Conservation (phyloP, 257 asterid genomes). For the Perilla frutescens region DNA sequence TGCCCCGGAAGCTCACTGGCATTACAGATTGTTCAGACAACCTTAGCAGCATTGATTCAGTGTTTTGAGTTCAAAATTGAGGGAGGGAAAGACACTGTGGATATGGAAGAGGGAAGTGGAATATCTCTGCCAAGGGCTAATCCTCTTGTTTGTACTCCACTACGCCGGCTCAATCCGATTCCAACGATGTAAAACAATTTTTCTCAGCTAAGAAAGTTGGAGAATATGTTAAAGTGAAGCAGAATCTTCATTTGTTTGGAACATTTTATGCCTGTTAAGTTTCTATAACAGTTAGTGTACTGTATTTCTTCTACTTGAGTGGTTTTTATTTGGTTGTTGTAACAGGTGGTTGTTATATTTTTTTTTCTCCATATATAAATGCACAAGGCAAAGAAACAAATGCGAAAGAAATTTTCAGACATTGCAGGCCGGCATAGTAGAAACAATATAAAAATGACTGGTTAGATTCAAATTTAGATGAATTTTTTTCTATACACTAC, state of each 20-base stretch:
- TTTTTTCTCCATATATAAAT: not conserved
- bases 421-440: too few species aligned
- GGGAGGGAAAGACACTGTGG: slow-evolving; percentile 39
- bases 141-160: slow-evolving; percentile 21
- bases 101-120: slow-evolving; percentile 65
- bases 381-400: not conserved
- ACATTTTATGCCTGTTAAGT: too few species aligned
- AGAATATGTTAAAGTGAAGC: too few species aligned
- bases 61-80: slow-evolving; percentile 66
- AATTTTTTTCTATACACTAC: too few species aligned
- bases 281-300: too few species aligned
- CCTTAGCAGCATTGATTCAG: slow-evolving; percentile 68
- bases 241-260: too few species aligned
- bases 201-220: too few species aligned
- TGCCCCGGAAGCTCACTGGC: slow-evolving; percentile 84
- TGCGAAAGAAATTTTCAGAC: too few species aligned
- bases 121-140: too few species aligned
- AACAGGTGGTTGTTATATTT: not conserved
- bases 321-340: slow-evolving; percentile 39
- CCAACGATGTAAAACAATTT: too few species aligned
- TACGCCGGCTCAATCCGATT: not conserved
- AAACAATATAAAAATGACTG: too few species aligned
- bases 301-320: slow-evolving; percentile 34
- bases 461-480: too few species aligned
- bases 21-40: slow-evolving; percentile 52